phyloP scores from a whole-genome alignment of 163 green algal genomes.

The Prototheca cutis region DNA sequence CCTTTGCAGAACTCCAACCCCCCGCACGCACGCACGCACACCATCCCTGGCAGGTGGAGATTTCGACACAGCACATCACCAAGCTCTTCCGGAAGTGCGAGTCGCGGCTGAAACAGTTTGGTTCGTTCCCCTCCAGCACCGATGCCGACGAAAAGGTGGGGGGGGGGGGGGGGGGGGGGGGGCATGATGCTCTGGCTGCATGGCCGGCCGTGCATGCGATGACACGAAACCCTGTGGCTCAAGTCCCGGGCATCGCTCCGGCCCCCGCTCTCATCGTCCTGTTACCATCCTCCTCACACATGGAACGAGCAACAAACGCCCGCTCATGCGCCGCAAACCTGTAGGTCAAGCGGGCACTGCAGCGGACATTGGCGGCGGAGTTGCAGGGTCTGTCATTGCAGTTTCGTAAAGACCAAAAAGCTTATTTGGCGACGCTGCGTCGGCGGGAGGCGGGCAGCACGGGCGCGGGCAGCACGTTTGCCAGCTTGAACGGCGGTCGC shows the following conservation, averaged over 20 bases:
- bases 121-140: neutral
- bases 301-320: no score
- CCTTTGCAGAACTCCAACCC: neutral
- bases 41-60: constrained; percentile 14
- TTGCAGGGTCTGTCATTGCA: constrained; percentile 73
- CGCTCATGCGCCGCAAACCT: neutral
- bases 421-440: constrained; percentile 76
- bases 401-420: constrained; percentile 88
- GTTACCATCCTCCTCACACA: neutral
- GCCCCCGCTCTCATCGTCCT: no score
- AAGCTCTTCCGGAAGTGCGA: constrained; percentile 42
- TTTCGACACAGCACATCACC: constrained; percentile 46
- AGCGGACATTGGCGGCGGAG: constrained; percentile 47
- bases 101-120: constrained; percentile 35
- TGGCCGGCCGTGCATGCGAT: neutral
- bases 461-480: constrained; percentile 19
- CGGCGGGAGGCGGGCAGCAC: constrained; percentile 55
- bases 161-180: neutral
- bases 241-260: neutral
- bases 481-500: constrained; percentile 25
- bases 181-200: neutral
- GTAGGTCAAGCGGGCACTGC: constrained; percentile 33
- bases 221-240: neutral
- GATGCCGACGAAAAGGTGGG: constrained; percentile 42
- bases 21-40: neutral